A percentile compares a stretch with the other conserved stretches of the same genome.
Conservation (phyloP, 2,329 filamentous ascomycete species). For the Trichoderma guizhouense region DNA sequence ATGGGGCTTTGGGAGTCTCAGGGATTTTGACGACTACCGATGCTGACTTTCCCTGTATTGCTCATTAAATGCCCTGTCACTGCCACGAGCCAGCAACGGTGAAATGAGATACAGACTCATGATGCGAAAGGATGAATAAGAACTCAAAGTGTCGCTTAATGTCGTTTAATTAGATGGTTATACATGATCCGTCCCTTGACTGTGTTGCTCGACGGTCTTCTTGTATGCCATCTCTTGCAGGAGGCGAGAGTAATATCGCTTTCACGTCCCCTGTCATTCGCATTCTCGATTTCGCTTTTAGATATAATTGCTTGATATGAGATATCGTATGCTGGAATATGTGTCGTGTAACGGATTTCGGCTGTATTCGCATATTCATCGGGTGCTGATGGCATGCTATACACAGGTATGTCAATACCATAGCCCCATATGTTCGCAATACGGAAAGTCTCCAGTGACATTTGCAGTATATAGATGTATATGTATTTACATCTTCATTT, state of each 20-base stretch:
- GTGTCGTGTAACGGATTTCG: neutral
- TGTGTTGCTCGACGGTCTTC: neutral
- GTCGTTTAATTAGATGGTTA: neutral
- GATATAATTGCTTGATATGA: neutral
- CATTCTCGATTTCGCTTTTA: neutral
- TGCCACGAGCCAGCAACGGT: neutral
- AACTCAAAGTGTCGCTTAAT: neutral
- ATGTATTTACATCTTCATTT: neutral
- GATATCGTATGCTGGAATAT: neutral
- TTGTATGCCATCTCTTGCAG: neutral
- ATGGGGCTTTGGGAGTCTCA: neutral
- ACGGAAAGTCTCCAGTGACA: neutral
- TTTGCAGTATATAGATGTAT: neutral
- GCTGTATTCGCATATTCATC: neutral
- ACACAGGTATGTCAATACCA: neutral
- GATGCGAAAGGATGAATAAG: neutral
- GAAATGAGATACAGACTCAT: neutral
- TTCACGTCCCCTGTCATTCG: neutral
- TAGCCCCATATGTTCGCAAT: neutral
- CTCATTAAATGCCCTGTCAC: neutral
- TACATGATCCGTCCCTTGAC: neutral
- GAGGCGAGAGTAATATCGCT: neutral
- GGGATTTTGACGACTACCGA: neutral
- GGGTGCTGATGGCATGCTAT: neutral
- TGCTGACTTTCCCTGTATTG: neutral